phyloP scores from a whole-genome alignment of 768 basidiomycete species.

The Tricholoma saponaceum region DNA sequence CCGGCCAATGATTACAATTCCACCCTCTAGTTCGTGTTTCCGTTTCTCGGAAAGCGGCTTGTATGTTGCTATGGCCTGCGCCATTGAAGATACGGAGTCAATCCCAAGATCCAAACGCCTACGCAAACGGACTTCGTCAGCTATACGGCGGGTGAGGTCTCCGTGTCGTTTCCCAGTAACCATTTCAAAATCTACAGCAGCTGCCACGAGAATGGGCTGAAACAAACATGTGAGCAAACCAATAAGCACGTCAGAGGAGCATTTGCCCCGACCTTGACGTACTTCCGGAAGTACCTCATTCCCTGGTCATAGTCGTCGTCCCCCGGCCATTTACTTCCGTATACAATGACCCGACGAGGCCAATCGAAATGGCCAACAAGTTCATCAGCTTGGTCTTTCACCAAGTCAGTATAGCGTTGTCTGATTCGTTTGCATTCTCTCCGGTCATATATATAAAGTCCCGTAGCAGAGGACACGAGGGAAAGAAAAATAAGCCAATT shows the following conservation, averaged over 20 bases:
- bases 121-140: slow-evolving; percentile 65
- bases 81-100: slow-evolving; percentile 41
- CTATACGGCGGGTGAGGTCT: slow-evolving; percentile 73
- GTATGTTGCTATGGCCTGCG: slow-evolving; percentile 48
- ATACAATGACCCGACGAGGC: slow-evolving; percentile 80
- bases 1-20: slow-evolving; percentile 81
- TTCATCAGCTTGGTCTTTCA: slow-evolving; percentile 71
- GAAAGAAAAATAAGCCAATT: slow-evolving; percentile 94
- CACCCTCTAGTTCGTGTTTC: slow-evolving; percentile 70
- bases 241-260: slow-evolving; percentile 10
- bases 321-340: slow-evolving; percentile 88
- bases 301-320: slow-evolving; percentile 89
- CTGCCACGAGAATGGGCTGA: slow-evolving; percentile 91
- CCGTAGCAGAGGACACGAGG: slow-evolving; percentile 64
- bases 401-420: slow-evolving; percentile 73
- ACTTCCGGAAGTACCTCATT: slow-evolving; percentile 90
- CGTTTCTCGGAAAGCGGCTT: slow-evolving; percentile 48
- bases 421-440: slow-evolving; percentile 74
- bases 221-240: slow-evolving; percentile 10
- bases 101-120: slow-evolving; percentile 67
- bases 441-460: slow-evolving; percentile 85
- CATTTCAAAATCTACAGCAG: slow-evolving; percentile 90
- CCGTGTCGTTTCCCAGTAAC: slow-evolving; percentile 80
- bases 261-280: slow-evolving; percentile 76
- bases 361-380: slow-evolving; percentile 58